phyloP scores from a whole-genome alignment of 192 early-diverging fungal species.

The Ambispora gerdemannii region DNA sequence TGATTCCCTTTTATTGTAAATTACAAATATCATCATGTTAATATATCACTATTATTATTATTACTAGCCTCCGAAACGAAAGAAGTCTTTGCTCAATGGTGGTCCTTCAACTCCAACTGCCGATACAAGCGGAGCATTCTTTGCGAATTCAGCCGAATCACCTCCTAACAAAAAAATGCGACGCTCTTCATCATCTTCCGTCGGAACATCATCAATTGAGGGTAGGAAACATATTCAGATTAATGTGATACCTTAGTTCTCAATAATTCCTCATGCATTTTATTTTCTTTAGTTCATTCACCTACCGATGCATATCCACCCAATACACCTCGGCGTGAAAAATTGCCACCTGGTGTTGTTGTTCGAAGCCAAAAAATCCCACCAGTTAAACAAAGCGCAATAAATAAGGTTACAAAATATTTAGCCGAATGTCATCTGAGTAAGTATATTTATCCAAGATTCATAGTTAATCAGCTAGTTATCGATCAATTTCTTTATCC shows the following conservation, averaged over 20 bases:
- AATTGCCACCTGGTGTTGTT: constrained; percentile 60
- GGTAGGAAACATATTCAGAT: background rate
- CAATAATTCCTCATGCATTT: background rate
- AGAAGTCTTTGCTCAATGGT: constrained; percentile 11
- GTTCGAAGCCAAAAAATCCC: constrained; percentile 60
- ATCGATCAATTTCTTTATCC: background rate
- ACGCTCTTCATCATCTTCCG: constrained; percentile 26
- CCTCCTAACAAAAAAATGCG: constrained; percentile 10
- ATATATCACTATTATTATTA: background rate
- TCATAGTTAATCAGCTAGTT: background rate
- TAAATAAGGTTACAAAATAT: constrained; percentile 48
- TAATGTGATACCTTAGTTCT: background rate
- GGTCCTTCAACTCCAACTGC: constrained; percentile 10
- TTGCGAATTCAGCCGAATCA: background rate
- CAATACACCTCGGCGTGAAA: constrained; percentile 43
- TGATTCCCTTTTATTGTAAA: background rate
- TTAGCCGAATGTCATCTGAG: constrained; percentile 58
- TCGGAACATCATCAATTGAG: constrained; percentile 7
- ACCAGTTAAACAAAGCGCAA: constrained; percentile 48
- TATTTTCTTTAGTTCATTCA: constrained; percentile 10
- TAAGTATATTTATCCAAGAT: constrained; percentile 27
- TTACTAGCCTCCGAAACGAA: constrained; percentile 22
- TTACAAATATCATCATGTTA: background rate
- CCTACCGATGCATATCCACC: constrained; percentile 15
- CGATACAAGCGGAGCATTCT: background rate